Evolutionary conservation across 2,329 filamentous ascomycete genomes (phyloP), one percentile per base, ranked within the genome.

Genomic region (Cladosporium sp.): DNA sequence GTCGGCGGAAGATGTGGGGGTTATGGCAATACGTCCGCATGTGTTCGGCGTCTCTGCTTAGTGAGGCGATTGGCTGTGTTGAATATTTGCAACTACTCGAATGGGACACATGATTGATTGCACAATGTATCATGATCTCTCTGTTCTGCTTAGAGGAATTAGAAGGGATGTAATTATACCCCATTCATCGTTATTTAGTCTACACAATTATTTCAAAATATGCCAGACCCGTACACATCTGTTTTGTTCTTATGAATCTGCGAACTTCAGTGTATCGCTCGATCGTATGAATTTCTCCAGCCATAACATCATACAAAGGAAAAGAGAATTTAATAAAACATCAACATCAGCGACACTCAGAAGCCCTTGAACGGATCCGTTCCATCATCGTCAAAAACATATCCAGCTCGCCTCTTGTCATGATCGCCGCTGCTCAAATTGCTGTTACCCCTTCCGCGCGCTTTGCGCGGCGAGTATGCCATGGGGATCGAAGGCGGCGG

Each of bases 351-450:
- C n/a, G n/a, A 10, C 15, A 20, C 34, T n/a, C 28, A 72, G 59
- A 72, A 72, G 15, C 70, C 70, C 57, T 64, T 67, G 61, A 73
- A 73, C 19, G 70, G 70, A 62, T 72, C 70, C 62, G 62, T 58
- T 17, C 68, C 70, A 15, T 68, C 63, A 25, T 70, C 70, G 45
- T 71, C 70, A 48, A 71, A 71, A 3, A 70, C 68, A 56, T 68
- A 70, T 6, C 70, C 70, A 17, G 64, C 64, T 28, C 70, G 57
- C 35, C 67, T 53, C 58, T 64, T 66, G 49, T 71, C 70, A 3
- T 64, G 58, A 5, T 67, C 70, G 6, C 60, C 64, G 44, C 62
- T 62, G 52, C 66, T 70, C 20, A 68, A 50, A 53, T 65, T 65
- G 47, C 67, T 69, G 42, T 62, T 63, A 20, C 65, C 63, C 24